These are phyloP conservation scores for Sequoiadendron giganteum DNA, from an alignment of 75 land plant species.

Conservation along the genomic window DNA sequence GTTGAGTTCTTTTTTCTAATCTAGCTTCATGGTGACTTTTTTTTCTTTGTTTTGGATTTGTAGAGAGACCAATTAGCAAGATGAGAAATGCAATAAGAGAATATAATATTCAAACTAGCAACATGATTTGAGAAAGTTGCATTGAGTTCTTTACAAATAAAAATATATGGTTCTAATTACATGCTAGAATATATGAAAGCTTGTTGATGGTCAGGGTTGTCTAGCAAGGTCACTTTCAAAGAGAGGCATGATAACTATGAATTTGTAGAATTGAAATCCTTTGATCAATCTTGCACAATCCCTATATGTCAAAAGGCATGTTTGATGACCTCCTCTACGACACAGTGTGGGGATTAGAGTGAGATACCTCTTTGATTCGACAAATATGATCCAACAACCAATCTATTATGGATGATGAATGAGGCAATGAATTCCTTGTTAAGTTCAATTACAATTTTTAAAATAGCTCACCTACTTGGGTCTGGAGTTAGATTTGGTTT, in stretches of 20 bases:
- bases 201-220: neutral
- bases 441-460: neutral
- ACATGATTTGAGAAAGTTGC: too few relatives aligned
- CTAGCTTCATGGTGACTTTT: neutral
- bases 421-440: too few relatives aligned
- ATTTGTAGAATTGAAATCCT: neutral
- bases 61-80: neutral
- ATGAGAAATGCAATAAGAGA: too few relatives aligned
- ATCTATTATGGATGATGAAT: too few relatives aligned
- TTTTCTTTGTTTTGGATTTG: neutral
- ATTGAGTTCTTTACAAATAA: neutral
- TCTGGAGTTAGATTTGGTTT: neutral
- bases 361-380: neutral
- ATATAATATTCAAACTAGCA: too few relatives aligned
- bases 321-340: neutral
- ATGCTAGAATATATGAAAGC: neutral
- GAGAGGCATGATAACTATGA: neutral
- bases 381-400: neutral
- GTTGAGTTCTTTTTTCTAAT: neutral
- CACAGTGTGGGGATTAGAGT: neutral
- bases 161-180: neutral
- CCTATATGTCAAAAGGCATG: neutral
- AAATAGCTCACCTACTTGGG: neutral
- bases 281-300: neutral
- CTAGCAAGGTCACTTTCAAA: neutral